Conservation (phyloP, 352 stramenopile genomes). For the Pythium biforme region DNA sequence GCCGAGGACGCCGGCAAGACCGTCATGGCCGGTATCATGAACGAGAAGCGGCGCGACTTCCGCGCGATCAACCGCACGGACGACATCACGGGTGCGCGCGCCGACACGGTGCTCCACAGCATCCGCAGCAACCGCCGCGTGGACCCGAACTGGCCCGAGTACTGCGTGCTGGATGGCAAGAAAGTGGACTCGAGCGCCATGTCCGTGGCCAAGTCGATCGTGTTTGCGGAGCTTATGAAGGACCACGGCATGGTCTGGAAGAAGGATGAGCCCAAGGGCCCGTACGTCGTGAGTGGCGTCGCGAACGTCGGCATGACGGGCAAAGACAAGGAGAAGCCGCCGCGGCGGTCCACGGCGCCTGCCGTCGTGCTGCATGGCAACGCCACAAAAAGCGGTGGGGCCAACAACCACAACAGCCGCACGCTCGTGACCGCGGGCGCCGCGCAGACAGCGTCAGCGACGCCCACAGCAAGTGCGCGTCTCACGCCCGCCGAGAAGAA, state of each 20-base stretch:
- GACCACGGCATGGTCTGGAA: constrained; percentile 46
- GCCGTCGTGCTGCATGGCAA: constrained; percentile 15
- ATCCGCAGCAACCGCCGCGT: constrained; percentile 66
- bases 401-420: background rate
- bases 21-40: constrained; percentile 60
- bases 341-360: constrained; percentile 26
- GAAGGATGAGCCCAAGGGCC: constrained; percentile 22
- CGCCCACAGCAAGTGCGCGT: constrained; percentile 24
- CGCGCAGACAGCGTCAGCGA: background rate
- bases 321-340: constrained; percentile 35
- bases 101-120: constrained; percentile 64
- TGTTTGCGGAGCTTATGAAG: constrained; percentile 57
- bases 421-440: constrained; percentile 14
- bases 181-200: constrained; percentile 62
- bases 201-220: constrained; percentile 65
- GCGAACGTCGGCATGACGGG: constrained; percentile 54
- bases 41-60: constrained; percentile 56
- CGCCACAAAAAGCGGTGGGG: background rate
- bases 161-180: constrained; percentile 57
- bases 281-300: constrained; percentile 52
- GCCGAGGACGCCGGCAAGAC: constrained; percentile 46
- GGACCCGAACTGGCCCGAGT: constrained; percentile 63
- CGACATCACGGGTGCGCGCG: constrained; percentile 61
- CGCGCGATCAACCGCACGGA: constrained; percentile 53
- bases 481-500: constrained; percentile 40